Evolutionary conservation across 345 rosid genomes (phyloP).

Genomic region (Hypericum androsaemum): DNA sequence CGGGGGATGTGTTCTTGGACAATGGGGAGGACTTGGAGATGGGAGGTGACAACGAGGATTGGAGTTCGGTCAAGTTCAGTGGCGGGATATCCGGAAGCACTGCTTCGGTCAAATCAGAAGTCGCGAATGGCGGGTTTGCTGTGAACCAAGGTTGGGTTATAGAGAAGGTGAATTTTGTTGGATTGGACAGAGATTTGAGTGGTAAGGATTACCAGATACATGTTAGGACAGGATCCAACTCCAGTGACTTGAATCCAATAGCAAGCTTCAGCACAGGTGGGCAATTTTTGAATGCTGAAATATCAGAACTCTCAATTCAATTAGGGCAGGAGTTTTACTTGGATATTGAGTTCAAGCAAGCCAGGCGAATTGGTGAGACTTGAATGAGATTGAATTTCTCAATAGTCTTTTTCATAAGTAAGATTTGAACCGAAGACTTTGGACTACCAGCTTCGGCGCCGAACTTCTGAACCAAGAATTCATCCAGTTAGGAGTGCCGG

Average conservation of each 20-base stretch:
- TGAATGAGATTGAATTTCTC: no score
- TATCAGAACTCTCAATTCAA: slow-evolving; percentile 18
- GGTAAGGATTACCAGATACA: slow-evolving; percentile 16
- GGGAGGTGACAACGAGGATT: slow-evolving; percentile 41
- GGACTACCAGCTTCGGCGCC: slow-evolving; percentile 41
- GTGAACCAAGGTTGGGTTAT: slow-evolving; percentile 38
- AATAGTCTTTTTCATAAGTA: no score
- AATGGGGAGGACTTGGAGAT: slow-evolving; percentile 49
- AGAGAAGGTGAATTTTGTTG: slow-evolving; percentile 42
- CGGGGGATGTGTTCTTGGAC: slow-evolving; percentile 51
- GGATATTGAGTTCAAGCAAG: slow-evolving; percentile 17
- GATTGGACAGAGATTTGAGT: slow-evolving; percentile 24
- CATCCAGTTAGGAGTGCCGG: slow-evolving; percentile 61
- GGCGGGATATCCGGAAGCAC: slow-evolving; percentile 18
- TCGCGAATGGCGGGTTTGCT: slow-evolving; percentile 45
- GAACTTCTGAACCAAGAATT: slow-evolving; percentile 56
- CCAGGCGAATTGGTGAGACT: background rate
- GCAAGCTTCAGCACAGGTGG: slow-evolving; percentile 10
- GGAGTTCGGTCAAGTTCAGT: slow-evolving; percentile 43
- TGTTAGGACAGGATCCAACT: slow-evolving; percentile 7
- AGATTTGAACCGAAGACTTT: no score
- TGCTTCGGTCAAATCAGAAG: slow-evolving; percentile 26
- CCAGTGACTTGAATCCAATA: slow-evolving; percentile 1
- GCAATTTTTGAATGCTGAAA: slow-evolving; percentile 26
- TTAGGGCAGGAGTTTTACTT: slow-evolving; percentile 38